Evolutionary conservation across 257 asterid genomes (phyloP).

Genomic region (Gentiana macrophylla): DNA sequence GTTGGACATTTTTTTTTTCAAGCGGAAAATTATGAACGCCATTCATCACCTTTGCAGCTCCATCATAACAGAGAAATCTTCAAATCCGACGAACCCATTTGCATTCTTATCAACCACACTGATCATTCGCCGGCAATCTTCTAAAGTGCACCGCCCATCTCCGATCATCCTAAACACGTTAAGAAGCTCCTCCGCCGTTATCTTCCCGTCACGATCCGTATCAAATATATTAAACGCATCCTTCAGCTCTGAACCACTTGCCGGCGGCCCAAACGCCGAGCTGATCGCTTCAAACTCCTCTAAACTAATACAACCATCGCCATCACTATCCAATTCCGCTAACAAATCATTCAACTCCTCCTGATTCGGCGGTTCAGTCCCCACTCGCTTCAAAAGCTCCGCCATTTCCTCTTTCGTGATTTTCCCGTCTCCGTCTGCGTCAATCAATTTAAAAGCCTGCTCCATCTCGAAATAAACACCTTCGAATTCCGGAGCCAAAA

Average conservation of each 20-base stretch:
- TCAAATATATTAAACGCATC: conserved; percentile 64
- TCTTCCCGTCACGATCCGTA: conserved; percentile 63
- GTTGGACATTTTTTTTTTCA: too few species aligned
- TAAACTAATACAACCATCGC: conserved; percentile 56
- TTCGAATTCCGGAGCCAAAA: conserved; percentile 33
- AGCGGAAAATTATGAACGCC: too few species aligned
- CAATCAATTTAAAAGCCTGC: conserved; percentile 63
- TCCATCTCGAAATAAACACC: conserved; percentile 35
- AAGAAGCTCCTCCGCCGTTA: conserved; percentile 67
- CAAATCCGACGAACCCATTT: conserved; percentile 80
- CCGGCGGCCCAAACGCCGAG: conserved; percentile 46
- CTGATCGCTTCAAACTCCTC: conserved; percentile 41
- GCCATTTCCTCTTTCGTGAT: conserved; percentile 40
- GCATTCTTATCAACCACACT: conserved; percentile 59
- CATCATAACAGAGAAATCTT: conserved; percentile 75
- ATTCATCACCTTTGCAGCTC: conserved; percentile 27
- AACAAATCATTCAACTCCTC: conserved; percentile 45
- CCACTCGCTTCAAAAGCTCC: conserved; percentile 33
- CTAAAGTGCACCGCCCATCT: conserved; percentile 60
- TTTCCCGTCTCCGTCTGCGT: conserved; percentile 55
- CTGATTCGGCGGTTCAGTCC: conserved; percentile 40
- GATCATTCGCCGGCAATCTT: conserved; percentile 84
- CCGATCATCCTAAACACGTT: conserved; percentile 51
- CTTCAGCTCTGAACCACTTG: conserved; percentile 38
- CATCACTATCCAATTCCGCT: conserved; percentile 49